A percentile compares a stretch with the other conserved stretches of the same genome.
These are phyloP conservation scores for Trichosporon sp. DNA, from an alignment of 1,284 basidiomycete genomes.

Conservation along the genomic window DNA sequence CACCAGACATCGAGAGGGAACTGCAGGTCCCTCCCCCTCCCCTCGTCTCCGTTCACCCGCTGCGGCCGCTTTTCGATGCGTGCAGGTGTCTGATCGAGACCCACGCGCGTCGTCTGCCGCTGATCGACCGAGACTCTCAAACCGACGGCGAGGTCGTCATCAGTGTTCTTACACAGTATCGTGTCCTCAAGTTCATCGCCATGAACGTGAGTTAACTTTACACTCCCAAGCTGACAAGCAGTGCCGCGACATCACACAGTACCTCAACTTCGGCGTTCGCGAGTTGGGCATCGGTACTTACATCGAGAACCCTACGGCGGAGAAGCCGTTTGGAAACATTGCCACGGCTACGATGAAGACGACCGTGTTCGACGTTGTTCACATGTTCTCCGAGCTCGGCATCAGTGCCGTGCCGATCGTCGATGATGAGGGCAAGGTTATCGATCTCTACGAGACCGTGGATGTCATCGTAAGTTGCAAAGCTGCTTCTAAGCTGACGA, in stretches of 20 bases:
- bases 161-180: slow-evolving; percentile 93
- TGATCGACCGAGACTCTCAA: slow-evolving; percentile 89
- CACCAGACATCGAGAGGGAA: slow-evolving; percentile 82
- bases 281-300: slow-evolving; percentile 92
- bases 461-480: slow-evolving; percentile 85
- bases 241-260: slow-evolving; percentile 49
- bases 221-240: slow-evolving; percentile 11
- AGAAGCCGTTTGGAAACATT: slow-evolving; percentile 77
- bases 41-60: slow-evolving; percentile 81
- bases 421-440: slow-evolving; percentile 85
- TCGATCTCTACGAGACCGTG: slow-evolving; percentile 97
- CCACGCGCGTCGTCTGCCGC: slow-evolving; percentile 86
- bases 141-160: slow-evolving; percentile 94
- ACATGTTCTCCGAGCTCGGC: slow-evolving; percentile 93
- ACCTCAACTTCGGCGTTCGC: slow-evolving; percentile 58
- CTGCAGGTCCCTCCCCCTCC: slow-evolving; percentile 91
- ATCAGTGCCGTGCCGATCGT: slow-evolving; percentile 97
- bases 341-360: slow-evolving; percentile 88
- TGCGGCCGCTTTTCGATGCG: slow-evolving; percentile 82
- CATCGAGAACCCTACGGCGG: slow-evolving; percentile 50
- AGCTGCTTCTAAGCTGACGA: not conserved
- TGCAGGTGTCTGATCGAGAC: slow-evolving; percentile 88
- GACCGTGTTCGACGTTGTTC: slow-evolving; percentile 95
- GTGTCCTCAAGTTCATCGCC: slow-evolving; percentile 74
- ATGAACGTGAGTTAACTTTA: slow-evolving; percentile 79